Percentiles rank a stretch among this genome's conserved stretches.
phyloP scores from a whole-genome alignment of 1,284 basidiomycete genomes.

The Irpex rosettiformis region DNA sequence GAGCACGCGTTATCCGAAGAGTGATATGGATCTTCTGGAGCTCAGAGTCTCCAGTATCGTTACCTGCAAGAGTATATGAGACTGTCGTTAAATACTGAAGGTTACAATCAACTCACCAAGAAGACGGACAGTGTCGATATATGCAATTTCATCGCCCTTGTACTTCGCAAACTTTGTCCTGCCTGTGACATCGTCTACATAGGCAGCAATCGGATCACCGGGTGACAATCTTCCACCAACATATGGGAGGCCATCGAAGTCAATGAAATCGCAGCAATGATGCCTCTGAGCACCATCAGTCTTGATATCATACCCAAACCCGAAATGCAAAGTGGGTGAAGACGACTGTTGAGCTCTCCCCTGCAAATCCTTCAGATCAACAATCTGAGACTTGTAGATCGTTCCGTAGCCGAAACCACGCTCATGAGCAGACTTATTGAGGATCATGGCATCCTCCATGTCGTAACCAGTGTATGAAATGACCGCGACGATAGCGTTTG shows the following conservation, averaged over 20 bases:
- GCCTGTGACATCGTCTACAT: slow-evolving; percentile 84
- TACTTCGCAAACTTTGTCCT: slow-evolving; percentile 90
- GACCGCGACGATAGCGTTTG: slow-evolving; percentile 97
- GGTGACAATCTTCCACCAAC: slow-evolving; percentile 70
- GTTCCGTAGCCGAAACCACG: slow-evolving; percentile 97
- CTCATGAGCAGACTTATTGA: slow-evolving; percentile 99
- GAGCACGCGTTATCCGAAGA: slow-evolving; percentile 89
- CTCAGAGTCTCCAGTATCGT: slow-evolving; percentile 84
- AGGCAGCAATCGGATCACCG: slow-evolving; percentile 84
- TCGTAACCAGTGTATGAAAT: slow-evolving; percentile 99
- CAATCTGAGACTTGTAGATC: slow-evolving; percentile 92
- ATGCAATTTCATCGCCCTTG: slow-evolving; percentile 93
- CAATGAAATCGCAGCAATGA: slow-evolving; percentile 60
- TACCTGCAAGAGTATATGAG: slow-evolving; percentile 44
- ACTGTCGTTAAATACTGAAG: background rate
- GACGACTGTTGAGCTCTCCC: slow-evolving; percentile 58
- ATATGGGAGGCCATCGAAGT: slow-evolving; percentile 83
- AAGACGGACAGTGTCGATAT: slow-evolving; percentile 90
- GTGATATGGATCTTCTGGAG: slow-evolving; percentile 95
- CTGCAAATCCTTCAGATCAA: slow-evolving; percentile 84
- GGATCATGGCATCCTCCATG: slow-evolving; percentile 99
- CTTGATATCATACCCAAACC: slow-evolving; percentile 77
- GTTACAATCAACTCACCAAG: slow-evolving; percentile 56
- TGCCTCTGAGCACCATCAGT: slow-evolving; percentile 56
- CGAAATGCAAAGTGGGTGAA: slow-evolving; percentile 76